Evolutionary conservation across 345 rosid genomes (phyloP), one percentile per base, ranked within the genome.

Genomic region (Acer negundo): DNA sequence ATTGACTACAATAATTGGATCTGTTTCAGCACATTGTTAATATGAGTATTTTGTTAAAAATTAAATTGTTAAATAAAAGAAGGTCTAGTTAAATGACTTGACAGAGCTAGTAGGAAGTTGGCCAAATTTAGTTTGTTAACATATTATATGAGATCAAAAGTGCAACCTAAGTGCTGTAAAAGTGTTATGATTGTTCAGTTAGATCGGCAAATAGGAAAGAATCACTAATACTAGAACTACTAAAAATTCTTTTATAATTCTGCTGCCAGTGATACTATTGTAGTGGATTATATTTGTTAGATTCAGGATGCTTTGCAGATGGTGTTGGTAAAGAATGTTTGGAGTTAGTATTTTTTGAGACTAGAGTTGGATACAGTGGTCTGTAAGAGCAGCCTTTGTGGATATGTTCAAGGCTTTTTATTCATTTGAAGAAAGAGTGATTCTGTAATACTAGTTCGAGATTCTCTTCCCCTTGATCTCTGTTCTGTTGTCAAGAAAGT

Each of bases 61-160:
- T 28, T 35, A 7, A 69, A 44, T 69, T 46, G 31, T 22, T 69
- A 69, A 47, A 56, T 56, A 8, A 69, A 69, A 68, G 72, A 13
- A n/a, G 13, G 17, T 40, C 38, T 69, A 46, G 58, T 22, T 69
- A 20, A 47, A 12, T 12, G 17, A 46, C 31, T 23, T 69, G n/a
- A 44, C 72, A 69, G 26, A 69, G 58, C 26, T 4, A 35, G 38
- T 42, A 9, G 49, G 71, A 67, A 19, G 24, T 5, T 42, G 55
- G 53, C 71, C 10, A 5, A 67, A 40, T 42, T 17, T 16, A n/a
- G 8, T 67, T 13, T 17, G 44, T 47, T 16, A 46, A 42, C 1
- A 7, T 22, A 42, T 16, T 22, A 20, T 26, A 46, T 4, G 9
- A 22, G 56, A 22, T 56, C n/a, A 35, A 49, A 49, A 49, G 55